Evolutionary conservation across 2,329 filamentous ascomycete genomes (phyloP).

Genomic region (Pyrenophora graminea): DNA sequence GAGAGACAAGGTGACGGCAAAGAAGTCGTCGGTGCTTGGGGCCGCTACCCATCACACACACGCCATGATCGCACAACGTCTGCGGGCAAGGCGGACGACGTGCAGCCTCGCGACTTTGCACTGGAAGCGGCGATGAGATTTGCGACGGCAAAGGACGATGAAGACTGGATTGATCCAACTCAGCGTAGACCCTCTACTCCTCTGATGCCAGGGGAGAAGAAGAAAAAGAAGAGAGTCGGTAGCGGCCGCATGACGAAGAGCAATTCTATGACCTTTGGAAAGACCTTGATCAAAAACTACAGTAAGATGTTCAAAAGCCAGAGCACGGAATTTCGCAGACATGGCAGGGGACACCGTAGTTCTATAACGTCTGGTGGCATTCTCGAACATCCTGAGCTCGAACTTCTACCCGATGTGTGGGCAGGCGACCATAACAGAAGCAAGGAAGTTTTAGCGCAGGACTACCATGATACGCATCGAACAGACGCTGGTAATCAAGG

Average conservation of each 20-base stretch:
- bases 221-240: constrained; percentile 61
- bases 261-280: constrained; percentile 49
- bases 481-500: not conserved
- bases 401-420: constrained; percentile 50
- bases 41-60: constrained; percentile 53
- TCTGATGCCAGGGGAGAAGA: constrained; percentile 32
- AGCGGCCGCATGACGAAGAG: constrained; percentile 70
- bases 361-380: constrained; percentile 49
- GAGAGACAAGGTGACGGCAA: constrained; percentile 33
- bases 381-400: constrained; percentile 54
- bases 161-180: constrained; percentile 34
- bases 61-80: constrained; percentile 48
- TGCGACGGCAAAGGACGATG: constrained; percentile 25
- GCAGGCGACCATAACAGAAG: constrained; percentile 16
- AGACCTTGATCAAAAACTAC: constrained; percentile 51
- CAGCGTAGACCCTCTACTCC: constrained; percentile 26
- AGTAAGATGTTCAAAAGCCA: constrained; percentile 49
- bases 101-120: constrained; percentile 51
- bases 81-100: constrained; percentile 45
- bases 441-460: not conserved
- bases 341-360: constrained; percentile 52
- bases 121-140: constrained; percentile 39
- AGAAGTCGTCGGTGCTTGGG: constrained; percentile 48
- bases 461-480: not conserved
- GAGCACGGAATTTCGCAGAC: constrained; percentile 44